Evolutionary conservation across 352 stramenopile species (phyloP).

Genomic region (Pythium vanterpoolii): DNA sequence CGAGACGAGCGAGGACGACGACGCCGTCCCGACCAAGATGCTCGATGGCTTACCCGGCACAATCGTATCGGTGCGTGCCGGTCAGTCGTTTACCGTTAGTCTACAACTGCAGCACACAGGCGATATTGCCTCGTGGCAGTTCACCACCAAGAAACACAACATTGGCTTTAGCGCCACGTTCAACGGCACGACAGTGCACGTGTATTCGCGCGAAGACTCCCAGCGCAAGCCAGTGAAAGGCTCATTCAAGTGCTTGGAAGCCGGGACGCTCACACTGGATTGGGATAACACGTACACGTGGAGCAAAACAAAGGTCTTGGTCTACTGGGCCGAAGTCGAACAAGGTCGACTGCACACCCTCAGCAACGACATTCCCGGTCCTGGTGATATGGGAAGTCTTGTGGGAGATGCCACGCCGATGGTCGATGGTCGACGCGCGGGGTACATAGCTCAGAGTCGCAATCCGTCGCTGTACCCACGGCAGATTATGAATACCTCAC

Average conservation of each 20-base stretch:
- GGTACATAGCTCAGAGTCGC: constrained; percentile 66
- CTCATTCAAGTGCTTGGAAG: constrained; percentile 42
- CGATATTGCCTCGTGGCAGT: constrained; percentile 65
- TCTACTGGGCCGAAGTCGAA: constrained; percentile 77
- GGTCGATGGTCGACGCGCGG: constrained; percentile 42
- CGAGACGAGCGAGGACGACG: constrained; percentile 59
- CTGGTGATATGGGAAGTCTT: background rate
- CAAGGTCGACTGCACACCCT: constrained; percentile 8
- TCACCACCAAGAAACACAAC: constrained; percentile 78
- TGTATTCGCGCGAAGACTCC: constrained; percentile 67
- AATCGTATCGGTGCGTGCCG: constrained; percentile 58
- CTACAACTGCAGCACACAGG: constrained; percentile 36
- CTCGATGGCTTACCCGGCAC: constrained; percentile 55
- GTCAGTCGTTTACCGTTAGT: constrained; percentile 68
- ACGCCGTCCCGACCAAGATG: constrained; percentile 37
- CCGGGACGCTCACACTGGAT: constrained; percentile 61
- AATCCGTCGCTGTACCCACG: constrained; percentile 59
- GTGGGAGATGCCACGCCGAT: background rate
- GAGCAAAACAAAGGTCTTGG: constrained; percentile 69
- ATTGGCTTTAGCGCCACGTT: constrained; percentile 80
- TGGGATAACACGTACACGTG: constrained; percentile 87
- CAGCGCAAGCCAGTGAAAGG: constrained; percentile 61
- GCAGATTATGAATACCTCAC: constrained; percentile 64
- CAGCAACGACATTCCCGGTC: background rate
- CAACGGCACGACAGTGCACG: constrained; percentile 48